These are phyloP conservation scores for Crithidia mellificae DNA, from an alignment of 208 protist genomes.

Conservation along the genomic window DNA sequence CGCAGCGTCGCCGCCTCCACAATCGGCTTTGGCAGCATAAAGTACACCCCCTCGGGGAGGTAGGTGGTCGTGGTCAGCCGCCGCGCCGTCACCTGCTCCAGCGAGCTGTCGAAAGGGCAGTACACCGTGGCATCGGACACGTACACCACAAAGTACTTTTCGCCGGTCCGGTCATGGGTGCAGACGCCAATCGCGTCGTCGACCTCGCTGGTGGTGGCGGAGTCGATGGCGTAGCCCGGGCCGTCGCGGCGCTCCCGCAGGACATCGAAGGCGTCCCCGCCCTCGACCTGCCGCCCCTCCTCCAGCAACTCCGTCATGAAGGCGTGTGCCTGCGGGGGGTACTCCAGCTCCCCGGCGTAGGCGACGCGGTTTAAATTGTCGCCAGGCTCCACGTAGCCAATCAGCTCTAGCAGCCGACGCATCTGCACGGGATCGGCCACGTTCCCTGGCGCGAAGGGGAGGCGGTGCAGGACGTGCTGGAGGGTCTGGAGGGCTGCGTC, in stretches of 20 bases:
- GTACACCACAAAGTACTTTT: conserved; percentile 81
- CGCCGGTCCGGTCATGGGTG: conserved; percentile 53
- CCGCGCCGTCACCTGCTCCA: conserved; percentile 85
- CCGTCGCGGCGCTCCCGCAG: conserved; percentile 48
- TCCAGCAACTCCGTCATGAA: conserved; percentile 48
- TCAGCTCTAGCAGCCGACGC: conserved; percentile 55
- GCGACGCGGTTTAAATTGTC: conserved; percentile 78
- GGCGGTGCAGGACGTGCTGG: conserved; percentile 40
- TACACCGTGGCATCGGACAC: conserved; percentile 89
- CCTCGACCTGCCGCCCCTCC: conserved; percentile 48
- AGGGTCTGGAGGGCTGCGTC: conserved; percentile 64
- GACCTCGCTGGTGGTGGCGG: conserved; percentile 87
- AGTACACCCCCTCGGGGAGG: conserved; percentile 86
- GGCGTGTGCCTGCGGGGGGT: conserved; percentile 65
- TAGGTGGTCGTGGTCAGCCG: conserved; percentile 87
- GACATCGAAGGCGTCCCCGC: conserved; percentile 70
- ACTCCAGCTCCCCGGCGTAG: conserved; percentile 67
- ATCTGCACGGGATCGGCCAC: conserved; percentile 60
- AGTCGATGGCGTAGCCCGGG: conserved; percentile 87
- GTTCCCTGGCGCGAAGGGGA: conserved; percentile 48
- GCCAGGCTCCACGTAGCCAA: conserved; percentile 62
- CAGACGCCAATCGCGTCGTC: conserved; percentile 88
- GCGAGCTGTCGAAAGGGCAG: conserved; percentile 75
- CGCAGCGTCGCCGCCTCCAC: conserved; percentile 86
- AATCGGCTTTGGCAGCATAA: conserved; percentile 88